Conservation (phyloP, 1,284 basidiomycete species). For the Trichosporon coremiiforme region DNA sequence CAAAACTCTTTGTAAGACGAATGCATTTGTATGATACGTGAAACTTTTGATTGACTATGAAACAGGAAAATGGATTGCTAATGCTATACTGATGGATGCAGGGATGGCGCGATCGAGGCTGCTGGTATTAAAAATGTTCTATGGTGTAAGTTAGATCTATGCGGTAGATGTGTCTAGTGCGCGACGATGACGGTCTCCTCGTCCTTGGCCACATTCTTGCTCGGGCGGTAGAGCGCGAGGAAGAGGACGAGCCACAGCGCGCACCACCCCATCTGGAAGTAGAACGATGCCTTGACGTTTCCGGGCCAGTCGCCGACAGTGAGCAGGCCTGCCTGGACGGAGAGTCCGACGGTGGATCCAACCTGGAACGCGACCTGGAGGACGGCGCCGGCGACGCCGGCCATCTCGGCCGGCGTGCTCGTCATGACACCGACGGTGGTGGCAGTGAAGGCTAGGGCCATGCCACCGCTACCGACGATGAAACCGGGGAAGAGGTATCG, state of each 20-base stretch:
- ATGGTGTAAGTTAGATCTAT: background rate
- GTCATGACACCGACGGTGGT: constrained; percentile 47
- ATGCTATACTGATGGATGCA: background rate
- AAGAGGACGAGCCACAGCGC: constrained; percentile 44
- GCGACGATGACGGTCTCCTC: background rate
- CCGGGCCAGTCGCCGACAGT: constrained; percentile 43
- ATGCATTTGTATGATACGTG: constrained; percentile 13
- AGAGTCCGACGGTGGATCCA: constrained; percentile 46
- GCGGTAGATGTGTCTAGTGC: background rate
- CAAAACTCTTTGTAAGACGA: constrained; percentile 12
- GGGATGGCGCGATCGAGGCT: no score
- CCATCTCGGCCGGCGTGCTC: constrained; percentile 39
- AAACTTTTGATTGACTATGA: background rate
- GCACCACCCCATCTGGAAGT: constrained; percentile 51
- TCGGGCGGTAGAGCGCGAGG: constrained; percentile 40
- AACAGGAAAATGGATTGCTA: background rate
- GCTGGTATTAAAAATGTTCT: no score
- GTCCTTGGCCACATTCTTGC: constrained; percentile 24
- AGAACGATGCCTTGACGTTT: constrained; percentile 45
- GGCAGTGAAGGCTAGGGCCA: constrained; percentile 36
- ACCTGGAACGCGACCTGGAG: constrained; percentile 51
- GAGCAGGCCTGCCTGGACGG: constrained; percentile 50
- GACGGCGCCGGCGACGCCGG: constrained; percentile 53
- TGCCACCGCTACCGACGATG: constrained; percentile 43
- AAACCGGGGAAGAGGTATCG: constrained; percentile 44